Evolutionary conservation across 78 protist genomes (phyloP).

Genomic region (Speleostelium caveatum): DNA sequence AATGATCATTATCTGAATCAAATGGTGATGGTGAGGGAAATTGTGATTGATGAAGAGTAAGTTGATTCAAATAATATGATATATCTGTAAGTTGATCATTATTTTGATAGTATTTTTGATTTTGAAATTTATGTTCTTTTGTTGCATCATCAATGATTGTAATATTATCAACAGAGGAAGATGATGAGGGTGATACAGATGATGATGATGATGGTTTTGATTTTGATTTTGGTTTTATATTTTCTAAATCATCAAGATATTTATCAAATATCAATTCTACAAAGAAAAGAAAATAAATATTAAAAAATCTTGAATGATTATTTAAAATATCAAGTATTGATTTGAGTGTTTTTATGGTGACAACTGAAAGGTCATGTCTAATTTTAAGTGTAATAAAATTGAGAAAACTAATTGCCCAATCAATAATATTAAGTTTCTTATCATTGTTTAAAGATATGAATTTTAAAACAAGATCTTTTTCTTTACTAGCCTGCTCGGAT

Average conservation of each 20-base stretch:
- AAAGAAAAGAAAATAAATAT: neutral
- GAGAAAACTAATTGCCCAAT: conserved; percentile 20
- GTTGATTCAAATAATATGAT: conserved; percentile 6
- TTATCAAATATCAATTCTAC: conserved; percentile 6
- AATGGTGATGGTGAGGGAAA: too few relatives aligned
- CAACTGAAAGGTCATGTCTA: neutral
- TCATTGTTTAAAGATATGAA: neutral
- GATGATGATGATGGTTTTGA: neutral
- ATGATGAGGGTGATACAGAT: too few relatives aligned
- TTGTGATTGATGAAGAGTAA: neutral
- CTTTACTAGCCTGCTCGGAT: neutral
- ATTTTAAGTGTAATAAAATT: neutral
- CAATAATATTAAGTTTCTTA: neutral
- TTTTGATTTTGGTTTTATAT: neutral
- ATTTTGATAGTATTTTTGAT: neutral
- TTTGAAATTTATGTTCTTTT: too few relatives aligned
- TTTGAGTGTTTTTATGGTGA: neutral
- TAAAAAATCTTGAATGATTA: neutral
- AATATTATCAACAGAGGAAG: too few relatives aligned
- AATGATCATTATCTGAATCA: too few relatives aligned
- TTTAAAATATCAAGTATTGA: neutral
- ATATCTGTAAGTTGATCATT: neutral
- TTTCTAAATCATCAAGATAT: neutral
- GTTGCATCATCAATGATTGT: too few relatives aligned
- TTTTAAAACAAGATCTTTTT: neutral